Percentiles rank a stretch among this genome's conserved stretches.
Conservation (phyloP, 1,139 yeast species). For the Debaryomycetaceae sp. region DNA sequence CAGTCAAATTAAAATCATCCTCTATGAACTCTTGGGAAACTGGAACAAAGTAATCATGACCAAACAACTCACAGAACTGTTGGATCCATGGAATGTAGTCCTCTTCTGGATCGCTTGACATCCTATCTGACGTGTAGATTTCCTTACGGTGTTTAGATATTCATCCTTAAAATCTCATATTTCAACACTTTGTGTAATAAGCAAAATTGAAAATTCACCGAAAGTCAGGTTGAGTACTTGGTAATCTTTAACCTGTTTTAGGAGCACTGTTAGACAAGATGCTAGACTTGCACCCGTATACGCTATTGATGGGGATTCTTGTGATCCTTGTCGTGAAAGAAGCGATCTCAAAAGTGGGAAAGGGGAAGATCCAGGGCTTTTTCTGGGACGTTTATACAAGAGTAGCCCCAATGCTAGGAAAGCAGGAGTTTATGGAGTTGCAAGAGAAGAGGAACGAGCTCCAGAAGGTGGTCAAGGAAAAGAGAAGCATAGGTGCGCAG, state of each 20-base stretch:
- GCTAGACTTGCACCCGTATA: slow-evolving; percentile 30
- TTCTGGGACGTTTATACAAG: slow-evolving; percentile 41
- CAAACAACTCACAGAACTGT: slow-evolving; percentile 81
- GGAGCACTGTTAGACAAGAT: slow-evolving; percentile 6
- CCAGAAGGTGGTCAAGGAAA: slow-evolving; percentile 44
- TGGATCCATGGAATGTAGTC: slow-evolving; percentile 86
- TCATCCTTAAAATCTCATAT: background rate
- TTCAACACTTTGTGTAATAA: slow-evolving; percentile 2
- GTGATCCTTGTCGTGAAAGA: slow-evolving; percentile 31
- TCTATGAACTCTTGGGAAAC: slow-evolving; percentile 92
- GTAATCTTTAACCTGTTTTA: background rate
- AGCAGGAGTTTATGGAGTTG: slow-evolving; percentile 30
- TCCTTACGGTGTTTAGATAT: background rate
- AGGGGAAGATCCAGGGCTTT: slow-evolving; percentile 27
- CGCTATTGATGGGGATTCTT: slow-evolving; percentile 25
- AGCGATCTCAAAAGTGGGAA: slow-evolving; percentile 31
- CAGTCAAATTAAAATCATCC: slow-evolving; percentile 94
- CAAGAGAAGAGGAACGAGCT: slow-evolving; percentile 44
- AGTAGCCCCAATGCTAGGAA: slow-evolving; percentile 30
- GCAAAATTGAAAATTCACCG: background rate
- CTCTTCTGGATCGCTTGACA: slow-evolving; percentile 50
- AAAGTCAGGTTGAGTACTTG: background rate
- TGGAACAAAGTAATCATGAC: slow-evolving; percentile 91
- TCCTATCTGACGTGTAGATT: slow-evolving; percentile 7
- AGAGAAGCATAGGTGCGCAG: slow-evolving; percentile 73